These are phyloP conservation scores for Pterulicium gracile DNA, from an alignment of 1,284 basidiomycete genomes.

Conservation along the genomic window DNA sequence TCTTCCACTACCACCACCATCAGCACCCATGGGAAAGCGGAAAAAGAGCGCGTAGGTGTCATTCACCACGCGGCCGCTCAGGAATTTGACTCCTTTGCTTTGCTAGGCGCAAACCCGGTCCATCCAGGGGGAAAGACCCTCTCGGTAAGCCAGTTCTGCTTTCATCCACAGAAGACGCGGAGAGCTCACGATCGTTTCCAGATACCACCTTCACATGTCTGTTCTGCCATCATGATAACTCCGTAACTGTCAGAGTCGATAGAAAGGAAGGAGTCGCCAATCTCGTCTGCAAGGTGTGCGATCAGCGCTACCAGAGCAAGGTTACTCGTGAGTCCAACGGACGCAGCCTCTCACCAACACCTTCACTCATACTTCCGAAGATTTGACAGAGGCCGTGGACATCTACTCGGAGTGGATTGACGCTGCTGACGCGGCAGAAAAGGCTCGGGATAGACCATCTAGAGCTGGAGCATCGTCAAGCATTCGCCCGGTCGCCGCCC, in stretches of 20 bases:
- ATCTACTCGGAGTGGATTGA: conserved; percentile 92
- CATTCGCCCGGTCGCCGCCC: conserved; percentile 32
- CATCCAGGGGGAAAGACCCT: conserved; percentile 50
- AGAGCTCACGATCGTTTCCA: conserved; percentile 19
- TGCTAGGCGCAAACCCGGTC: conserved; percentile 24
- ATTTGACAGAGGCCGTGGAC: conserved; percentile 81
- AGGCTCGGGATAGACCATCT: conserved; percentile 32
- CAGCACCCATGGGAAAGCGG: conserved; percentile 62
- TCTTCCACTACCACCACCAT: conserved; percentile 2
- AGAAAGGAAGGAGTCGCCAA: conserved; percentile 73
- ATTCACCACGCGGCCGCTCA: neutral
- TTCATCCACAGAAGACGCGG: conserved; percentile 1
- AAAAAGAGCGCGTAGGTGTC: conserved; percentile 42
- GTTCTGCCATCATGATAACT: conserved; percentile 89
- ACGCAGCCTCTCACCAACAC: conserved; percentile 9
- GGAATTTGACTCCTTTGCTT: neutral
- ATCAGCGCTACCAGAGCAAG: conserved; percentile 76
- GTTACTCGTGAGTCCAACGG: conserved; percentile 57
- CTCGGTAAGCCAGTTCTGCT: conserved; percentile 41
- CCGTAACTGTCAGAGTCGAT: conserved; percentile 79
- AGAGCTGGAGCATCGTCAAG: conserved; percentile 48
- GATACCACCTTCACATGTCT: conserved; percentile 75
- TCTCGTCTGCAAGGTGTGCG: conserved; percentile 69
- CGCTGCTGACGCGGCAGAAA: conserved; percentile 76
- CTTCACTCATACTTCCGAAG: conserved; percentile 22